Conservation (phyloP, 2,329 filamentous ascomycete genomes). For the Nemania abortiva region DNA sequence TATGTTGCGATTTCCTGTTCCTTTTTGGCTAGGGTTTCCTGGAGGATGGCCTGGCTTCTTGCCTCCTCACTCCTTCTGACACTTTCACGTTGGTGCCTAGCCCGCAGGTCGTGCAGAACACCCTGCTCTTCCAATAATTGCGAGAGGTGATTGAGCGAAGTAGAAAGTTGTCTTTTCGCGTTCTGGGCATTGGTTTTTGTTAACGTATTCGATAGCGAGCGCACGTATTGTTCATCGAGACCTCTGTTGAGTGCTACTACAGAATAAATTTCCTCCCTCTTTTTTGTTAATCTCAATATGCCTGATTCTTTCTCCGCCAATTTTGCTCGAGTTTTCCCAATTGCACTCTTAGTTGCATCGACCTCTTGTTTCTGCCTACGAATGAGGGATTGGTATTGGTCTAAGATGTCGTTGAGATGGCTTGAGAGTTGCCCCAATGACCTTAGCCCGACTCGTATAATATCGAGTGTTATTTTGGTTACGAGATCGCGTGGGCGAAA, state of each 20-base stretch:
- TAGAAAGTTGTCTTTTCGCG: slow-evolving; percentile 21
- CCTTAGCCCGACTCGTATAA: slow-evolving; percentile 21
- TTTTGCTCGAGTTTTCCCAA: not conserved
- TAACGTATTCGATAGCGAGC: slow-evolving; percentile 15
- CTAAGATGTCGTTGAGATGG: slow-evolving; percentile 11
- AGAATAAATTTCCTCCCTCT: slow-evolving; percentile 3
- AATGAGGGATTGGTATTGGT: not conserved
- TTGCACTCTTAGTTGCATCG: not conserved
- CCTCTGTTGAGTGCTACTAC: slow-evolving; percentile 3
- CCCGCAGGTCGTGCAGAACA: slow-evolving; percentile 19
- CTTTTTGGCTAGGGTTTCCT: slow-evolving; percentile 25
- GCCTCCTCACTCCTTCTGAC: not conserved
- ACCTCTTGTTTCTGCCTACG: slow-evolving; percentile 1
- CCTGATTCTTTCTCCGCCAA: slow-evolving; percentile 1
- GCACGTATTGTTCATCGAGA: slow-evolving; percentile 14
- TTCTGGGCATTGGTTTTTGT: not conserved
- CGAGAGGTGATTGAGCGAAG: slow-evolving; percentile 22
- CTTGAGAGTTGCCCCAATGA: slow-evolving; percentile 18
- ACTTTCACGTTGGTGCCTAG: slow-evolving; percentile 19
- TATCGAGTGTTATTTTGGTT: slow-evolving; percentile 13
- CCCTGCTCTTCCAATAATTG: slow-evolving; percentile 26
- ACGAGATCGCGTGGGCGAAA: not conserved
- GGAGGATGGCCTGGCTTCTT: not conserved
- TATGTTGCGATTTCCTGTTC: slow-evolving; percentile 40
- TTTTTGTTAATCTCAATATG: not conserved